phyloP scores from a whole-genome alignment of 2,329 filamentous ascomycete genomes.

The Apiospora saccharicola region DNA sequence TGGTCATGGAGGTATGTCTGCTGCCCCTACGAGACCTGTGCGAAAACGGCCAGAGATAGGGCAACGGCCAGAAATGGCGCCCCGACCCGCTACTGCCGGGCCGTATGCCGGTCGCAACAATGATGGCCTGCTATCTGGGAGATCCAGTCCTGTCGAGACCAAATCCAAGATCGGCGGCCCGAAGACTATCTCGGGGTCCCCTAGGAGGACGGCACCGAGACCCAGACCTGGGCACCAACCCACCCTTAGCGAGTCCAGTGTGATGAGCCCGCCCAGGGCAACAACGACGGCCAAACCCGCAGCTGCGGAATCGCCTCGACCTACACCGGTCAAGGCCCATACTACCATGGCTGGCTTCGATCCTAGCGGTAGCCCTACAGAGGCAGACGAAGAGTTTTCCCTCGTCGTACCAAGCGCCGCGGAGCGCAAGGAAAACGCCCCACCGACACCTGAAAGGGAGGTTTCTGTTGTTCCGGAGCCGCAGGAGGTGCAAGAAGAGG shows the following conservation, averaged over 20 bases:
- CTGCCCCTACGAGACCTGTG: slow-evolving; percentile 68
- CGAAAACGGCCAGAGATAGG: slow-evolving; percentile 65
- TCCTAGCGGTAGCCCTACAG: slow-evolving; percentile 51
- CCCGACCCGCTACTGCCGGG: slow-evolving; percentile 69
- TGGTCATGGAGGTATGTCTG: slow-evolving; percentile 65
- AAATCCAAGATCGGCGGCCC: slow-evolving; percentile 58
- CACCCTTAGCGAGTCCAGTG: slow-evolving; percentile 59
- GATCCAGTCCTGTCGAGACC: slow-evolving; percentile 54
- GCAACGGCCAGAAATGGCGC: slow-evolving; percentile 63
- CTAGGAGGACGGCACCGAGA: slow-evolving; percentile 57
- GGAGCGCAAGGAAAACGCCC: slow-evolving; percentile 27
- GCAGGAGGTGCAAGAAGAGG: neutral
- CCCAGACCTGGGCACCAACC: slow-evolving; percentile 55
- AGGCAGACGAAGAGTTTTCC: slow-evolving; percentile 61
- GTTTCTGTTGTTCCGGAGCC: slow-evolving; percentile 26
- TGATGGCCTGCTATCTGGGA: slow-evolving; percentile 49
- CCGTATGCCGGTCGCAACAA: slow-evolving; percentile 70
- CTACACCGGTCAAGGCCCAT: slow-evolving; percentile 51
- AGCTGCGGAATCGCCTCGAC: slow-evolving; percentile 46
- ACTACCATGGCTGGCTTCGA: slow-evolving; percentile 32
- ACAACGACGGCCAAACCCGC: neutral
- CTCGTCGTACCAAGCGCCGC: neutral
- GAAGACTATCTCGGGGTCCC: slow-evolving; percentile 60
- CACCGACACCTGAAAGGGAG: slow-evolving; percentile 27
- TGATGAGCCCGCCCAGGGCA: slow-evolving; percentile 52